Conservation (phyloP, 768 basidiomycete genomes). For the Suillus hirtellus region DNA sequence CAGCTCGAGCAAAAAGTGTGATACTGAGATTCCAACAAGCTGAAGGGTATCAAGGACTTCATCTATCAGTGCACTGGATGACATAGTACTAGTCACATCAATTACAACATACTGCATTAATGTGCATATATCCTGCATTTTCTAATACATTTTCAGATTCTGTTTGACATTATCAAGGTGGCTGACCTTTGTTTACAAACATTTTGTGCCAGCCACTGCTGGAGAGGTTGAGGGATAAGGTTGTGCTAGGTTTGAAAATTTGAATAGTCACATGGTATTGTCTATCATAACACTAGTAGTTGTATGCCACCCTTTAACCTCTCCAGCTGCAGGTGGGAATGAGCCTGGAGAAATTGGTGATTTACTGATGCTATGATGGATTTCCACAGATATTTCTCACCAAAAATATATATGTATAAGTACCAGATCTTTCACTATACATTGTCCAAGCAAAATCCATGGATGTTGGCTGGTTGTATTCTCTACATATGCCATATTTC, state of each 20-base stretch:
- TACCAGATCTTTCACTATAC: no score
- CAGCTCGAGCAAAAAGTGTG: not conserved
- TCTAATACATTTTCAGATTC: not conserved
- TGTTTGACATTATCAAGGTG: not conserved
- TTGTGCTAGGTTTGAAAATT: not conserved
- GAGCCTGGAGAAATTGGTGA: no score
- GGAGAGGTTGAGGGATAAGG: not conserved
- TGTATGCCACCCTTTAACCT: no score
- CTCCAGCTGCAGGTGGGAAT: no score
- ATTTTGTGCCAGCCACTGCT: slow-evolving; percentile 9
- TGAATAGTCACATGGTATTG: no score
- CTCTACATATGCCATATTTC: no score
- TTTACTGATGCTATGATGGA: no score
- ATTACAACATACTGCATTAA: not conserved
- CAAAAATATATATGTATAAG: no score
- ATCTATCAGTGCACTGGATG: not conserved
- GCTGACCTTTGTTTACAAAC: slow-evolving; percentile 9
- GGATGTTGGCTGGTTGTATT: no score
- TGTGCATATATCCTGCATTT: slow-evolving; percentile 5
- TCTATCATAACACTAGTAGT: no score
- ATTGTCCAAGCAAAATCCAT: no score
- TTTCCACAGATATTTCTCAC: no score
- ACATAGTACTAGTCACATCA: not conserved
- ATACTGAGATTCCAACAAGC: not conserved
- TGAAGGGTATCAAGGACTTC: not conserved